Percentiles rank a stretch among this genome's conserved stretches.
phyloP scores from a whole-genome alignment of 352 stramenopile genomes.

The Pythium insidiosum region DNA sequence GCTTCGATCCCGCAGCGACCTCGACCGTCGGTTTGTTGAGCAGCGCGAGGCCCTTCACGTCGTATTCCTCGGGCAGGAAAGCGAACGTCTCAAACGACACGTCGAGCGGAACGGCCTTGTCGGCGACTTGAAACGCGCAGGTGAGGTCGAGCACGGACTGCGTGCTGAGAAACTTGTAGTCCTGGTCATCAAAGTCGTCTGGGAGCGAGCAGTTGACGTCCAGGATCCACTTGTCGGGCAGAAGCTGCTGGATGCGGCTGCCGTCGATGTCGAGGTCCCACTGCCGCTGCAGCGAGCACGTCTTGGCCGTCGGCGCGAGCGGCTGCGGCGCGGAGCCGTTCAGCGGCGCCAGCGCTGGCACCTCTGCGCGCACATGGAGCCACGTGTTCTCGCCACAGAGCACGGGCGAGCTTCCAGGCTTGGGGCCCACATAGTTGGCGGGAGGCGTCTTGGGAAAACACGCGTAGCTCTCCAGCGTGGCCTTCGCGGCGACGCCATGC shows the following conservation, averaged over 20 bases:
- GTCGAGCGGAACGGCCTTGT: conserved; percentile 4
- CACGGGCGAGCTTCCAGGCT: not conserved
- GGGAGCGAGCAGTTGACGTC: conserved; percentile 10
- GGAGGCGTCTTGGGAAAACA: not conserved
- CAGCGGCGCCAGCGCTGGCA: conserved; percentile 7
- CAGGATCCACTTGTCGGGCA: conserved; percentile 6
- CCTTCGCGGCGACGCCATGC: not conserved
- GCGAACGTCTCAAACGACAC: conserved; percentile 8
- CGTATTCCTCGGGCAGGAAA: conserved; percentile 9
- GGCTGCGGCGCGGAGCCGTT: not conserved
- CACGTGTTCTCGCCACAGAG: conserved; percentile 14
- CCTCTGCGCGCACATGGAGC: conserved; percentile 5
- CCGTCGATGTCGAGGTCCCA: conserved; percentile 8
- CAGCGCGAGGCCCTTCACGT: conserved; percentile 10
- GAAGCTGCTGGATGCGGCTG: conserved; percentile 1
- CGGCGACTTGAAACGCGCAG: conserved; percentile 6
- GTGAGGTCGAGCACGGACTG: not conserved
- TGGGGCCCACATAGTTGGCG: too few species aligned
- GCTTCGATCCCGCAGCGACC: too few species aligned
- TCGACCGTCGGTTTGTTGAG: conserved; percentile 8
- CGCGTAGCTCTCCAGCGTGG: conserved; percentile 2
- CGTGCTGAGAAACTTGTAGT: conserved; percentile 1
- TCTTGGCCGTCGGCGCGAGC: conserved; percentile 2
- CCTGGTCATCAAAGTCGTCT: conserved; percentile 6
- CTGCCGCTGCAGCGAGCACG: conserved; percentile 7